Percentiles rank a stretch among this genome's conserved stretches.
Conservation (phyloP, 2,329 filamentous ascomycete genomes). For the Monilinia polystroma region DNA sequence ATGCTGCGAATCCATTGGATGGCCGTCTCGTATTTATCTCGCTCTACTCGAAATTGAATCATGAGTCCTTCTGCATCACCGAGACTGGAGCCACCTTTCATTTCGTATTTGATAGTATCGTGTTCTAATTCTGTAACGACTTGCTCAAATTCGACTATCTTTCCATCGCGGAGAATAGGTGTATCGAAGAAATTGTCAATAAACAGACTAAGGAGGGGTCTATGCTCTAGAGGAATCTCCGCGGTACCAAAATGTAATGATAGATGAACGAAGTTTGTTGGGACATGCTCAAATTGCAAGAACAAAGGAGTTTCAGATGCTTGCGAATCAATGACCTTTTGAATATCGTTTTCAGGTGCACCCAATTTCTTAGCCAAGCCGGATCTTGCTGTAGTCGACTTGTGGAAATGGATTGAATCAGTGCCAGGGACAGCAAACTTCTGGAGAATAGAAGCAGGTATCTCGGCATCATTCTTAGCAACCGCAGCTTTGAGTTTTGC, state of each 20-base stretch:
- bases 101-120: constrained; percentile 81
- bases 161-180: constrained; percentile 73
- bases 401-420: constrained; percentile 92
- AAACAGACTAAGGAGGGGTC: constrained; percentile 81
- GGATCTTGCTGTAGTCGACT: constrained; percentile 79
- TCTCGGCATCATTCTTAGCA: constrained; percentile 81
- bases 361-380: constrained; percentile 75
- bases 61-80: constrained; percentile 80
- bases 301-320: constrained; percentile 70
- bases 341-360: constrained; percentile 63
- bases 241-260: constrained; percentile 77
- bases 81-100: constrained; percentile 66
- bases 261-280: constrained; percentile 88
- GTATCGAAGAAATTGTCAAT: constrained; percentile 93
- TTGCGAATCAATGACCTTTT: constrained; percentile 72
- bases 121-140: constrained; percentile 88
- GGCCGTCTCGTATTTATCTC: constrained; percentile 78
- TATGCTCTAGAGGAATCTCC: constrained; percentile 73
- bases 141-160: constrained; percentile 82
- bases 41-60: constrained; percentile 82
- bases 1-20: constrained; percentile 83
- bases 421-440: constrained; percentile 79
- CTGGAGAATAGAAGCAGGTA: constrained; percentile 78
- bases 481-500: constrained; percentile 80
- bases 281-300: constrained; percentile 94